Evolutionary conservation across 176 grass and related monocot species (phyloP), one percentile per base, ranked within the genome.

Genomic region (Lolium perenne): DNA sequence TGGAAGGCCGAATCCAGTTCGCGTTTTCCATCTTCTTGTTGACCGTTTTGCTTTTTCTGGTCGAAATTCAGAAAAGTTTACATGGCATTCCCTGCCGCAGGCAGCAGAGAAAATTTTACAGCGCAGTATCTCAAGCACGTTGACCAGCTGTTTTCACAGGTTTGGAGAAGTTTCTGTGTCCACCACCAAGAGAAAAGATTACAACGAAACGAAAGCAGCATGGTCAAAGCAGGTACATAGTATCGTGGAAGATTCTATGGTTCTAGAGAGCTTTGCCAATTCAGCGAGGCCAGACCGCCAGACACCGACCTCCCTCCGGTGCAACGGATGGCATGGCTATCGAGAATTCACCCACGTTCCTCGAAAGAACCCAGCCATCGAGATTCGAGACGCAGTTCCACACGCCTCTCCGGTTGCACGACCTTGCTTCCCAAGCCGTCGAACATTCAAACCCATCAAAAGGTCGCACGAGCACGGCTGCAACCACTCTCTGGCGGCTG

Each of bases 401-500:
- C 80, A 60, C 62, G 73, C 73, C 54, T 43, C 67, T 35, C 73
- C 47, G 23, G 41, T 43, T 43, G 0, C 0, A 1, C 61, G 4
- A 17, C 61, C 88, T 59, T 83, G 17, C 79, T 82, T 46, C 48
- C 84, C 32, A 86, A 78, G 88, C 63, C 63, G 73, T 20, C 71
- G 63, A 9, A 18, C 61, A 29, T 83, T 86, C 83, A 84, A 63
- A 64, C 81, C 2, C 22, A 79, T 80, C 8, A 45, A 59, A 78
- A 80, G 15, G 13, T 35, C 38, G 18, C 58, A 7, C 26, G 7
- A 49, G 46, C 25, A 38, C 62, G 14, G 11, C 20, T 49, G 66
- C 77, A 10, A 35, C 25, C 20, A 8, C 73, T 8, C 13, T 3
- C n/a, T 15, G 22, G 38, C 53, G 70, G 7, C 29, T 64, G 57